Conservation (phyloP, 1,139 yeast genomes). For the Candida sanyaensis region DNA sequence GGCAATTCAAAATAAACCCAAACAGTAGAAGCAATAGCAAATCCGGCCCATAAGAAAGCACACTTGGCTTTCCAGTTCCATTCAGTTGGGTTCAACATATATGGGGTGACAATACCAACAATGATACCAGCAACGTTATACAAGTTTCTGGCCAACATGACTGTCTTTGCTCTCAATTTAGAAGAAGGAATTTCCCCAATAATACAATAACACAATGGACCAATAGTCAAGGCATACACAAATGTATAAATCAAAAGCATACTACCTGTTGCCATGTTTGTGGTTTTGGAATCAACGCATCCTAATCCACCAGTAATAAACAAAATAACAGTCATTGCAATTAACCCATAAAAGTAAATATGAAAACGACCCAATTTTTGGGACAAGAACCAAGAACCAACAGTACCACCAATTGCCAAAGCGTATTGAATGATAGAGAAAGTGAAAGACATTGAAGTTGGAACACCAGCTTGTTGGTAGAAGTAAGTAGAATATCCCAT, state of each 20-base stretch:
- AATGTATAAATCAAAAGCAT: constrained; percentile 49
- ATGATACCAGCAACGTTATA: constrained; percentile 48
- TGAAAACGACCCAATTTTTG: constrained; percentile 50
- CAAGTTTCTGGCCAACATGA: constrained; percentile 54
- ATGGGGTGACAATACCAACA: constrained; percentile 49
- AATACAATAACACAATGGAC: constrained; percentile 61
- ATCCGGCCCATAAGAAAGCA: constrained; percentile 59
- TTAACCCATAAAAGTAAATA: constrained; percentile 47
- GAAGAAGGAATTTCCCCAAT: constrained; percentile 61
- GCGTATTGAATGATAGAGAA: constrained; percentile 48
- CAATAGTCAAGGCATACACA: constrained; percentile 54
- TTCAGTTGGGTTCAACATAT: constrained; percentile 59
- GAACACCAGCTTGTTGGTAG: constrained; percentile 50
- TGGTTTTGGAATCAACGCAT: constrained; percentile 15
- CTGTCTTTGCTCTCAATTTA: constrained; percentile 55
- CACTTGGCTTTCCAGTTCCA: constrained; percentile 63
- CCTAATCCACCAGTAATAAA: constrained; percentile 46
- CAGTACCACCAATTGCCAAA: constrained; percentile 53
- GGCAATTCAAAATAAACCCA: constrained; percentile 61
- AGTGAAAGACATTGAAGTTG: constrained; percentile 41
- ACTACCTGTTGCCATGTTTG: constrained; percentile 49
- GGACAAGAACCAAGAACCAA: constrained; percentile 52
- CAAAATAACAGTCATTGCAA: constrained; percentile 35
- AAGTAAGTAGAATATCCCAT: constrained; percentile 58
- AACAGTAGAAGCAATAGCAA: constrained; percentile 34